phyloP scores from a whole-genome alignment of 768 basidiomycete genomes.

The Boletellus ananas region DNA sequence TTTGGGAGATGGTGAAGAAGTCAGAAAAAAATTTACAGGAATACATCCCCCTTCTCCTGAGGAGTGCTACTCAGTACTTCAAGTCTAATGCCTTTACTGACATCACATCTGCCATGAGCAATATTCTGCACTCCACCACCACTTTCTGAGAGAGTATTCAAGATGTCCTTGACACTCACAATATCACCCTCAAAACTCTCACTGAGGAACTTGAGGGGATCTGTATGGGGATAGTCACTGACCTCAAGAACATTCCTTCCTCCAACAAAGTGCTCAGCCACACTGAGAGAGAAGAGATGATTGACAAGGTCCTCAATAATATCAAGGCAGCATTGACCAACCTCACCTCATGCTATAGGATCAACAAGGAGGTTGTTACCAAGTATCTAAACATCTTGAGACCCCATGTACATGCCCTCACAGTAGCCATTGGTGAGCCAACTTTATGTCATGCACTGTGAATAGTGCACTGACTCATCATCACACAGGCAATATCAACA shows the following conservation, averaged over 20 bases:
- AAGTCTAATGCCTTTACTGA: conserved; percentile 7
- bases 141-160: too few relatives aligned
- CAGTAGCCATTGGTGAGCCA: too few relatives aligned
- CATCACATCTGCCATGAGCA: background rate
- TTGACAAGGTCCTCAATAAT: conserved; percentile 6
- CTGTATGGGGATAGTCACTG: background rate
- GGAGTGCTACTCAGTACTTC: background rate
- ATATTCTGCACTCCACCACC: too few relatives aligned
- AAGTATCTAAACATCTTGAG: too few relatives aligned
- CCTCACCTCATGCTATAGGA: background rate
- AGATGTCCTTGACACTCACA: too few relatives aligned
- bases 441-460: too few relatives aligned
- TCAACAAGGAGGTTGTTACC: too few relatives aligned
- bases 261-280: conserved; percentile 1
- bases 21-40: conserved; percentile 4
- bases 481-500: conserved; percentile 10
- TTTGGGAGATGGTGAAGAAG: too few relatives aligned
- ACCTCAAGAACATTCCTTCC: conserved; percentile 1
- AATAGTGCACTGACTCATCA: background rate
- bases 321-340: background rate
- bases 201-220: conserved; percentile 8
- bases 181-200: conserved; percentile 6
- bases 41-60: conserved; percentile 7
- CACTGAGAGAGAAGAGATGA: conserved; percentile 1
- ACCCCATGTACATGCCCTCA: too few relatives aligned